Conservation (phyloP, 2,329 filamentous ascomycete species). For the Pseudogymnoascus sp. region DNA sequence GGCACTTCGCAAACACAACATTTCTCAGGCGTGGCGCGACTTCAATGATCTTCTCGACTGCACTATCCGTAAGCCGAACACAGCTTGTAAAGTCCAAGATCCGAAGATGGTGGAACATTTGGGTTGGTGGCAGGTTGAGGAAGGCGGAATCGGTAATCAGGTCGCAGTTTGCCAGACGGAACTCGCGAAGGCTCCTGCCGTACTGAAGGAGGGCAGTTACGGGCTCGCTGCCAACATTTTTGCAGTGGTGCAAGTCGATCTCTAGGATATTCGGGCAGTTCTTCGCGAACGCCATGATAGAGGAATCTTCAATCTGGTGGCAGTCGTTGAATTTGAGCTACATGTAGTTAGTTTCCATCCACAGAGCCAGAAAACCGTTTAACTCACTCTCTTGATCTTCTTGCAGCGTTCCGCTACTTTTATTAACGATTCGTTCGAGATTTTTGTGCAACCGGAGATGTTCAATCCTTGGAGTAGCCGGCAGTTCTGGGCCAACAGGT, state of each 20-base stretch:
- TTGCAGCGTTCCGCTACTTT: constrained; percentile 72
- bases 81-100: constrained; percentile 94
- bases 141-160: constrained; percentile 85
- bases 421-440: constrained; percentile 81
- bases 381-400: constrained; percentile 72
- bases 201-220: constrained; percentile 72
- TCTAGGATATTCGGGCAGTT: constrained; percentile 91
- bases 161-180: constrained; percentile 77
- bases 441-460: constrained; percentile 73
- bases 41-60: constrained; percentile 79
- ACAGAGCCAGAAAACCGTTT: background rate
- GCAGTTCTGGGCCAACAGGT: constrained; percentile 72
- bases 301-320: constrained; percentile 69
- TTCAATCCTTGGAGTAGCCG: constrained; percentile 83
- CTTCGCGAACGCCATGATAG: constrained; percentile 76
- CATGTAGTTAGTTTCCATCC: constrained; percentile 15
- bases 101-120: constrained; percentile 75
- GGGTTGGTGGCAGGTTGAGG: constrained; percentile 59
- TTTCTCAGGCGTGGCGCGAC: constrained; percentile 84
- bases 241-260: constrained; percentile 87
- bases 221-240: constrained; percentile 70
- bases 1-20: constrained; percentile 88
- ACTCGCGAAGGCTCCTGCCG: constrained; percentile 76
- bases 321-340: constrained; percentile 94
- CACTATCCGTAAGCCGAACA: constrained; percentile 70